Percentiles rank a stretch among this genome's conserved stretches.
Evolutionary conservation across 2,329 filamentous ascomycete genomes (phyloP).

Genomic region (Paecilomyces dactylethromorphus): DNA sequence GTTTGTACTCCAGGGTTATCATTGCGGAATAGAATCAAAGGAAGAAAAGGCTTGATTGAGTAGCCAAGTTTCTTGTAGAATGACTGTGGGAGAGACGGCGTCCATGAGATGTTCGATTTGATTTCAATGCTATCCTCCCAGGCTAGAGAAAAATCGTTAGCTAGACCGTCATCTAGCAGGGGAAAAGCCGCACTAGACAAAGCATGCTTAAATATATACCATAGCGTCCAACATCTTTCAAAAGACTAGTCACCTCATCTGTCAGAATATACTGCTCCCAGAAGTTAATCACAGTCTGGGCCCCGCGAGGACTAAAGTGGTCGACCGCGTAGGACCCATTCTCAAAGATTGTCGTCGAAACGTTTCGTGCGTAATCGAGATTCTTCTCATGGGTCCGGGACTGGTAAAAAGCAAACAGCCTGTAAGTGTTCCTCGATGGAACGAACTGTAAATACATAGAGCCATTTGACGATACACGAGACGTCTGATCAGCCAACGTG

Average conservation of each 20-base stretch:
- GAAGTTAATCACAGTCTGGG: constrained; percentile 20
- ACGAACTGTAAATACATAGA: too few species aligned
- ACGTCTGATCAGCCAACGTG: too few species aligned
- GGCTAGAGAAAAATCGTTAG: neutral
- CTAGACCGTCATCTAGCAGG: too few species aligned
- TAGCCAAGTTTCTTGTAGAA: constrained; percentile 31
- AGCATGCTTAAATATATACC: neutral
- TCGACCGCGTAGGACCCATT: neutral
- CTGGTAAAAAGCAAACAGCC: too few species aligned
- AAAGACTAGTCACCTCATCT: constrained; percentile 17
- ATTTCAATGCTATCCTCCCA: constrained; percentile 27
- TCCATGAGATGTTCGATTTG: constrained; percentile 30
- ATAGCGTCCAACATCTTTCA: constrained; percentile 26
- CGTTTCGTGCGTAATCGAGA: too few species aligned
- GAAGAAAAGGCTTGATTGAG: constrained; percentile 22
- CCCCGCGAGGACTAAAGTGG: constrained; percentile 15
- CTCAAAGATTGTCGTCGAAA: too few species aligned
- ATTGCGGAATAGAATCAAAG: constrained; percentile 20
- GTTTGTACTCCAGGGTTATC: constrained; percentile 10
- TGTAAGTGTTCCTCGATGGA: too few species aligned
- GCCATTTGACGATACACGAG: too few species aligned
- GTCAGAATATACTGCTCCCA: constrained; percentile 28
- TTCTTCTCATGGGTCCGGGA: too few species aligned
- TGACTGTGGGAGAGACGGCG: constrained; percentile 16
- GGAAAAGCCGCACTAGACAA: too few species aligned